These are phyloP conservation scores for Calonectria henricotiae DNA, from an alignment of 2,329 filamentous ascomycete genomes.

Conservation along the genomic window DNA sequence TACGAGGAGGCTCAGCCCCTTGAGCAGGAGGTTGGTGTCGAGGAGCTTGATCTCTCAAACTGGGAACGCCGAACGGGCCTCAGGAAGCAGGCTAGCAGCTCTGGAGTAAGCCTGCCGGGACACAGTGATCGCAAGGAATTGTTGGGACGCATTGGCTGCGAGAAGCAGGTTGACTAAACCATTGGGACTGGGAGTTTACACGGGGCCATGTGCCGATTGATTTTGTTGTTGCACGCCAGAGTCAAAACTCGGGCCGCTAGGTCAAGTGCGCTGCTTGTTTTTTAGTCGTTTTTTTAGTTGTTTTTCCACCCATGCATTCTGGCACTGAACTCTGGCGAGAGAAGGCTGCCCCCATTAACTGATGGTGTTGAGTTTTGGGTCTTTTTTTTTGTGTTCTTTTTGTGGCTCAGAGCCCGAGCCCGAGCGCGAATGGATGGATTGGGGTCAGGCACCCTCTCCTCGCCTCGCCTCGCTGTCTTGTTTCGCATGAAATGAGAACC, in stretches of 20 bases:
- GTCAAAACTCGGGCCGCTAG: constrained; percentile 32
- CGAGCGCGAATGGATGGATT: constrained; percentile 26
- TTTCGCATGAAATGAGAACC: constrained; percentile 29
- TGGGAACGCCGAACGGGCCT: constrained; percentile 73
- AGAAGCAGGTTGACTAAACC: constrained; percentile 76
- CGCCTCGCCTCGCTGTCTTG: constrained; percentile 7
- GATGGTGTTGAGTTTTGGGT: constrained; percentile 21
- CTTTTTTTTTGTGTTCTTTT: constrained; percentile 21
- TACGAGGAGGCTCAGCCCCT: constrained; percentile 72
- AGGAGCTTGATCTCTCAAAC: constrained; percentile 77
- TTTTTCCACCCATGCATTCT: constrained; percentile 10
- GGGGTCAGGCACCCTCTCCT: constrained; percentile 36
- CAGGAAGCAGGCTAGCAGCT: constrained; percentile 69
- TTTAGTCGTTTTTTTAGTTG: constrained; percentile 5
- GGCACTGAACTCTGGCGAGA: constrained; percentile 1
- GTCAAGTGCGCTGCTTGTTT: constrained; percentile 34
- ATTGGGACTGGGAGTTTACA: constrained; percentile 44
- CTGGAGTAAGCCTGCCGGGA: constrained; percentile 77
- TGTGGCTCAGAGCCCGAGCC: background rate
- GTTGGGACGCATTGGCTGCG: constrained; percentile 86
- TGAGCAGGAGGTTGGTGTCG: constrained; percentile 84
- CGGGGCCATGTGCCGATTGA: constrained; percentile 37
- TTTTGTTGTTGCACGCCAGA: constrained; percentile 36
- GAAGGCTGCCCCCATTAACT: constrained; percentile 3
- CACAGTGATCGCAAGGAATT: constrained; percentile 86